These are phyloP conservation scores for Decorospora gaudefroyi DNA, from an alignment of 2,329 filamentous ascomycete species.

Conservation along the genomic window DNA sequence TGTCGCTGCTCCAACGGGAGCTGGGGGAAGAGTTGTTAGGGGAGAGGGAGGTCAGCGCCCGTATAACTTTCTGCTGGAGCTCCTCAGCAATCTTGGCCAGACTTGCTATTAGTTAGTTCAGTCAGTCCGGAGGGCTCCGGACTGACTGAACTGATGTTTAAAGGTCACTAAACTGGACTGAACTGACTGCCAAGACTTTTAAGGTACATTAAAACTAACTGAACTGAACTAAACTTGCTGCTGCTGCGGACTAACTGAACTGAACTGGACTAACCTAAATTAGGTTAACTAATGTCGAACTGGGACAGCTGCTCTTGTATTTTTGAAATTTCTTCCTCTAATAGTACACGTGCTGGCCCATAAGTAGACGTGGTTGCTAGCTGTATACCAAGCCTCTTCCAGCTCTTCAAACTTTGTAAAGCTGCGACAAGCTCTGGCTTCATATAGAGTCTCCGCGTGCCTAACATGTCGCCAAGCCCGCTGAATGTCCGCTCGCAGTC, in stretches of 20 bases:
- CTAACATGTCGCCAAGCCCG: too few species aligned
- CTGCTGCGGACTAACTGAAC: neutral
- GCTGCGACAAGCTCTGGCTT: too few species aligned
- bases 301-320: neutral
- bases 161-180: neutral
- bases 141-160: neutral
- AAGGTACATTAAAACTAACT: neutral
- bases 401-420: too few species aligned
- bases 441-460: too few species aligned
- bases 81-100: conserved; percentile 2
- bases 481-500: too few species aligned
- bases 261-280: too few species aligned
- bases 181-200: neutral
- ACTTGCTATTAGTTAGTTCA: neutral
- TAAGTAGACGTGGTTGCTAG: too few species aligned
- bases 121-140: neutral
- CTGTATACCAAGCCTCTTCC: too few species aligned
- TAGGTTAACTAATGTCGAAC: neutral
- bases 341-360: too few species aligned
- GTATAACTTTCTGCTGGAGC: neutral
- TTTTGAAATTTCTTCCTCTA: too few species aligned
- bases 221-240: neutral
- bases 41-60: conserved; percentile 1
- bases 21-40: neutral
- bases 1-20: neutral